Evolutionary conservation across 345 rosid species (phyloP), one percentile per base, ranked within the genome.

Genomic region (Bruguiera sexangula): DNA sequence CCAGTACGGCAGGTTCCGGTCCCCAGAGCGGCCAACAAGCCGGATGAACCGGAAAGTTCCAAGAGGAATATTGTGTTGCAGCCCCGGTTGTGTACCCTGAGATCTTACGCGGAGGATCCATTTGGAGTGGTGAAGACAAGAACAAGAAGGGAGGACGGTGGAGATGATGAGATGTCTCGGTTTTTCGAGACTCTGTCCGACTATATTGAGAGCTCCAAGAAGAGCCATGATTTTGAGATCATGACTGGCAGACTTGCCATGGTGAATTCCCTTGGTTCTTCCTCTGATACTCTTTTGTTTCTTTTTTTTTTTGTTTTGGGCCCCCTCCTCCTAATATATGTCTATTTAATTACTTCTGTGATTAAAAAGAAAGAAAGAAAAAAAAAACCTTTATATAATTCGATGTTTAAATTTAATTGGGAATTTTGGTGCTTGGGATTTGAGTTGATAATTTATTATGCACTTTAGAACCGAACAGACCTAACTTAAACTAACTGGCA

Each of bases 171-270:
- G 56, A 81, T 76, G 53, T 79, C 90, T 10, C 82, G 90, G 53
- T 91, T 91, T 72, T 91, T 91, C 27, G 95, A 87, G 74, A 85
- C 83, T 0, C 75, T 91, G 62, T 89, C 96, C 43, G 93, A 89
- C 71, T 94, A 94, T 73, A 87, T 94, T 1, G 98, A 94, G 71
- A 94, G 96, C 79, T 83, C 93, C 21, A 87, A 83, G 84, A 89
- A 89, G 79, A 94, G 96, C 68, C 97, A 81, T 0, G 95, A 94
- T 62, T 86, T 94, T 16, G 98, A 94, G 84, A 94, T 89, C 65
- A 85, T 94, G 75, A 88, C 95, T 1, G 98, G 98, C 19, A 82
- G 98, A 46, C 85, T 94, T 21, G 97, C 97, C 20, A 94, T 94
- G 97, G 97, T 89, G 18, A 29, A 30, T 72, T 57, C 26, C 29